Conservation (phyloP, 805 yeast species). For the Suhomyces xylopsoci region DNA sequence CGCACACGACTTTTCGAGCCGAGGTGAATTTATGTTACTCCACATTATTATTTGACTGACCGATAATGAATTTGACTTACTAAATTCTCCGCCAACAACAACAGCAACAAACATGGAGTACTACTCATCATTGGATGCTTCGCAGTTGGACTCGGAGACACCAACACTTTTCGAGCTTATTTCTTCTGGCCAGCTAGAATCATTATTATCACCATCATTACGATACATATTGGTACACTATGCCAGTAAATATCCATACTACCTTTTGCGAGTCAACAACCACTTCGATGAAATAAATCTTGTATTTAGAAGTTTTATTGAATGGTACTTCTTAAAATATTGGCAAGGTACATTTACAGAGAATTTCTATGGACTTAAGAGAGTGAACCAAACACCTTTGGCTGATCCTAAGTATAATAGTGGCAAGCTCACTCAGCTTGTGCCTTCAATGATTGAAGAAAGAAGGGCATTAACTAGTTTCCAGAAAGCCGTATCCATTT, state of each 20-base stretch:
- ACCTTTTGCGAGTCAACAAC: slow-evolving; percentile 58
- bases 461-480: slow-evolving; percentile 48
- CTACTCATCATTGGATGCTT: slow-evolving; percentile 74
- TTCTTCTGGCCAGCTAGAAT: slow-evolving; percentile 76
- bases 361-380: slow-evolving; percentile 84
- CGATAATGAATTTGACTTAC: background rate
- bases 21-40: background rate
- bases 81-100: background rate
- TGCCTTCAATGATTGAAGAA: slow-evolving; percentile 45
- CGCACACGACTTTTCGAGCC: background rate
- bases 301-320: slow-evolving; percentile 58
- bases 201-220: slow-evolving; percentile 75
- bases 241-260: slow-evolving; percentile 73
- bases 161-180: slow-evolving; percentile 90
- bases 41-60: background rate
- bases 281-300: slow-evolving; percentile 75
- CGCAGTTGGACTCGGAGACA: slow-evolving; percentile 65
- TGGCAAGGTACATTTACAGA: slow-evolving; percentile 91
- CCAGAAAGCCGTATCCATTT: slow-evolving; percentile 55
- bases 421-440: slow-evolving; percentile 33
- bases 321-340: slow-evolving; percentile 61
- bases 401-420: slow-evolving; percentile 26
- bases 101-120: slow-evolving; percentile 59
- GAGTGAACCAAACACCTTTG: slow-evolving; percentile 44
- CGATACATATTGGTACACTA: slow-evolving; percentile 78